Base-by-base conservation (phyloP, 1,284 basidiomycete species). In the Sporisorium reilianum region DNA sequence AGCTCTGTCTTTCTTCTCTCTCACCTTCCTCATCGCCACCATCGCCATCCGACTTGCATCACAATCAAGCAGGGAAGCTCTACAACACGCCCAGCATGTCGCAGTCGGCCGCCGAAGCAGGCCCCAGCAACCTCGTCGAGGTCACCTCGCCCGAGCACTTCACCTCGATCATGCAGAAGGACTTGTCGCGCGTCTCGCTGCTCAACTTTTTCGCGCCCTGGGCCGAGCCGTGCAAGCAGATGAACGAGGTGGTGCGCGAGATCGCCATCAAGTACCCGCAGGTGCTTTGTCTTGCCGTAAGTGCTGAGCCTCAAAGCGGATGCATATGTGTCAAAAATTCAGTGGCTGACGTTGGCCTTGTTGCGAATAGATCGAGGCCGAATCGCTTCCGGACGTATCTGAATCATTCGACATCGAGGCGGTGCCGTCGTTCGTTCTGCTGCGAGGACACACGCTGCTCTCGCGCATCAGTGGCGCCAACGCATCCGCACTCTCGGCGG, bases 351-450 rank as follows among this genome's bases (percentile, higher is more conserved):
- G 2, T 48, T 30, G 16, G 23, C 14, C 16, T 45, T 34, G 16
- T 32, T 32, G 23, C 6, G 14, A 5, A 32, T 82, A 94, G 91
- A 92, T 98, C 40, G 94, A 98, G 84, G 96, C 95, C 0, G 95
- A 99, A 85, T 86, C 88, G 18, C 90, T 94, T 79, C 86, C 89
- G 14, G 96, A 98, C 59, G 95, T 99, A 54, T 89, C 94, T 5
- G 95, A 97, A 83, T 94, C 93, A 7, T 99, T 99, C 80, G 91
- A 95, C 30, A 89, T 99, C 62, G 91, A 95, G 81, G 90, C 93
- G 9, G 96, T 99, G 4, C 96, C 97, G 0, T 88, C 91, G 1
- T 92, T 95, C 79, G 86, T 98, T 55, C 85, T 99, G 57, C 89
- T 99, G 28, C 88, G 91, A 6, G 97, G 96, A 1, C 96, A 99